Conservation (phyloP, 139 green algal species). For the Chlamydomonas incerta region DNA sequence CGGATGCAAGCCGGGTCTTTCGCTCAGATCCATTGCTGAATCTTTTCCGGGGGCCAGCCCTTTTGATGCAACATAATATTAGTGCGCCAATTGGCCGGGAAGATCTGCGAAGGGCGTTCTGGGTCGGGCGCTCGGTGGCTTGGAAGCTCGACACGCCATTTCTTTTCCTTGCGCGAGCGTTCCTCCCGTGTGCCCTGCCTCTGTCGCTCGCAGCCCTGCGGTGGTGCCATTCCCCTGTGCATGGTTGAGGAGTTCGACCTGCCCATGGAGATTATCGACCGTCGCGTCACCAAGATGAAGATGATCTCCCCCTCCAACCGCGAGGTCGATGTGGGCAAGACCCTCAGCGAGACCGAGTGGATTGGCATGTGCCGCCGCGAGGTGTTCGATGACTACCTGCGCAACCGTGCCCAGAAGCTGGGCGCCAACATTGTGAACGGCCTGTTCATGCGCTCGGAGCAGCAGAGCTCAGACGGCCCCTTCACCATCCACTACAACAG, state of each 20-base stretch:
- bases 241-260: constrained; percentile 99
- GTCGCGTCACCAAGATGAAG: constrained; percentile 99
- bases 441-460: constrained; percentile 93
- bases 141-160: constrained; percentile 1
- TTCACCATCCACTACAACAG: constrained; percentile 95
- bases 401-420: constrained; percentile 87
- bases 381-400: constrained; percentile 97
- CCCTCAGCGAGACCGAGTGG: constrained; percentile 97
- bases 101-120: constrained; percentile 17
- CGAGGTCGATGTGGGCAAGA: constrained; percentile 97
- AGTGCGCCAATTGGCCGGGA: neutral
- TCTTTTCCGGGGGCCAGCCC: neutral
- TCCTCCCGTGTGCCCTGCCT: neutral
- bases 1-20: too few relatives aligned
- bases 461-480: constrained; percentile 73
- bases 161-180: neutral
- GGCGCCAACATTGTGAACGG: constrained; percentile 97
- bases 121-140: constrained; percentile 3
- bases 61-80: neutral
- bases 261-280: constrained; percentile 95
- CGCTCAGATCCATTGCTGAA: neutral
- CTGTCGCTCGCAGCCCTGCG: constrained; percentile 84
- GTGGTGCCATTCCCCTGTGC: constrained; percentile 97
- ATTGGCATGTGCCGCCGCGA: constrained; percentile 98
- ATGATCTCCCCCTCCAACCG: constrained; percentile 99